phyloP scores from a whole-genome alignment of 208 protist genomes.

The Acanthamoeba healyi region DNA sequence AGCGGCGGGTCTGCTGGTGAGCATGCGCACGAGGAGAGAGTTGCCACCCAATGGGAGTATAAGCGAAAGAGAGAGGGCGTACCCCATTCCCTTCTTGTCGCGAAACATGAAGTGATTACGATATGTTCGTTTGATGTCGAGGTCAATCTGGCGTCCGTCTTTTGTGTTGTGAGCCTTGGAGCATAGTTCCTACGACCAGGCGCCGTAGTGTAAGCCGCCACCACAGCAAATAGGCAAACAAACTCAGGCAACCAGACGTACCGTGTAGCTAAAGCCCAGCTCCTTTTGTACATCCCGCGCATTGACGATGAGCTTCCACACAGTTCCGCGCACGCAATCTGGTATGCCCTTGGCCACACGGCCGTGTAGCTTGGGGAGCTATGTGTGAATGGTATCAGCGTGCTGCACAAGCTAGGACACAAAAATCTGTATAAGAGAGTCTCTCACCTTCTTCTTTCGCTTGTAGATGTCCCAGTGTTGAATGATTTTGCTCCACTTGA shows the following conservation, averaged over 20 bases:
- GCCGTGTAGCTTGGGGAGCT: neutral
- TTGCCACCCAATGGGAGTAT: too few species aligned
- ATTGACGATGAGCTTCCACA: neutral
- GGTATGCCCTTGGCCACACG: neutral
- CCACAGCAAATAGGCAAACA: too few species aligned
- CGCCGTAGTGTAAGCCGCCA: too few species aligned
- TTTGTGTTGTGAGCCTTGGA: too few species aligned
- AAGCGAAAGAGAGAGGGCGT: neutral
- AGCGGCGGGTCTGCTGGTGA: too few species aligned
- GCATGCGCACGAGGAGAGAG: neutral
- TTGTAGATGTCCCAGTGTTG: slow-evolving; percentile 1
- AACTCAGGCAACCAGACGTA: neutral
- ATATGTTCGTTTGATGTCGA: slow-evolving; percentile 20
- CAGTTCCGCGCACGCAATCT: neutral
- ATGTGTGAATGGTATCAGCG: too few species aligned
- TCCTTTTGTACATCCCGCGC: neutral
- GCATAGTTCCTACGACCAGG: too few species aligned
- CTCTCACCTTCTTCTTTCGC: neutral
- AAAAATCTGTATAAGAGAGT: neutral
- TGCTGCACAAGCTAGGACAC: too few species aligned
- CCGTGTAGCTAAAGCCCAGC: neutral
- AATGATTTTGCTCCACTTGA: neutral
- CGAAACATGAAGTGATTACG: slow-evolving; percentile 21
- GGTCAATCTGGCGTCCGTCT: slow-evolving; percentile 31
- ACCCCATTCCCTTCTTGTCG: slow-evolving; percentile 1